A percentile compares a stretch with the other conserved stretches of the same genome.
Evolutionary conservation across 2,329 filamentous ascomycete genomes (phyloP).

Genomic region (Aspergillus clavatus): DNA sequence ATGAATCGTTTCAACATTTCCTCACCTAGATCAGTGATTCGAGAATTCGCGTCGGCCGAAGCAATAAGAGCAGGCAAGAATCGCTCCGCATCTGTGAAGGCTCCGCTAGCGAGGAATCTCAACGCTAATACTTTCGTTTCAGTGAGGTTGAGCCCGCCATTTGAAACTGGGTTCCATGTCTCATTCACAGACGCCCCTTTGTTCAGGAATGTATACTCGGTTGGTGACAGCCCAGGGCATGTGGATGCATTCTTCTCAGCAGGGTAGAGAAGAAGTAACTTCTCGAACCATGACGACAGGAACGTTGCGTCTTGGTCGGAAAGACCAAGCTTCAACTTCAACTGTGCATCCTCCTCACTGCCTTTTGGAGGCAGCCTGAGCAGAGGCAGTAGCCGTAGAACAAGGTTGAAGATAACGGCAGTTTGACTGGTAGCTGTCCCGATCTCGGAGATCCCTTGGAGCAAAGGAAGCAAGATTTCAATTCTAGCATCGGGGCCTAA

Average conservation of each 20-base stretch:
- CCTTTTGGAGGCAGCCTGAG: constrained; percentile 65
- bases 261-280: constrained; percentile 66
- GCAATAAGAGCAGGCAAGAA: constrained; percentile 81
- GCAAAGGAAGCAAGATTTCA: constrained; percentile 64
- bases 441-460: constrained; percentile 61
- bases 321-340: constrained; percentile 64
- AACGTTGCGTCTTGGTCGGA: constrained; percentile 67
- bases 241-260: constrained; percentile 37
- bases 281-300: constrained; percentile 69
- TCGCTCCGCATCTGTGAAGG: constrained; percentile 77
- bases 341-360: constrained; percentile 67
- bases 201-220: constrained; percentile 67
- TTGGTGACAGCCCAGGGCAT: constrained; percentile 59
- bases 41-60: constrained; percentile 73
- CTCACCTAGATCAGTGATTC: constrained; percentile 78
- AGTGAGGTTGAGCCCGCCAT: constrained; percentile 60
- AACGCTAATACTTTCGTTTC: constrained; percentile 66
- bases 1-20: constrained; percentile 78
- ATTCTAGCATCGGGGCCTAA: constrained; percentile 60
- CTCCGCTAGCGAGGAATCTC: constrained; percentile 73
- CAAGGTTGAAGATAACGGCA: constrained; percentile 72
- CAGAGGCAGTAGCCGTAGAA: constrained; percentile 71
- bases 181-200: constrained; percentile 45
- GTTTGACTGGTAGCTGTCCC: constrained; percentile 52
- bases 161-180: constrained; percentile 59